Conservation (phyloP, 352 stramenopile genomes). For the Globisporangium middletonii region DNA sequence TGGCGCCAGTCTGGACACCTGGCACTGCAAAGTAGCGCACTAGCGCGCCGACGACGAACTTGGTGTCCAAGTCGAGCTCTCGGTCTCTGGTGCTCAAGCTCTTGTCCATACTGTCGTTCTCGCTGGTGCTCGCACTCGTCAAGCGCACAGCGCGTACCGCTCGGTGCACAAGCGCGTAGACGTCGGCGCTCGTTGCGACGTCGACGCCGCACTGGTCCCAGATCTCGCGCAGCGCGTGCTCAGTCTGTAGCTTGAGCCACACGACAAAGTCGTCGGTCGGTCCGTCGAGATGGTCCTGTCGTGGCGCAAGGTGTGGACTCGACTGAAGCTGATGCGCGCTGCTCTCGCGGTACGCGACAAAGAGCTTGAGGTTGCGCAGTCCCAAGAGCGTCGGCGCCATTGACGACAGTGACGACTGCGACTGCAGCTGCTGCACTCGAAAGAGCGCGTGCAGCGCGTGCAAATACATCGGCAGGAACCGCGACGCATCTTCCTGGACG, state of each 20-base stretch:
- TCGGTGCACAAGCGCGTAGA: neutral
- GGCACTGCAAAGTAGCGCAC: constrained; percentile 3
- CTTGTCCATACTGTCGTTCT: neutral
- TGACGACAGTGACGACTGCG: constrained; percentile 12
- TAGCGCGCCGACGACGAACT: neutral
- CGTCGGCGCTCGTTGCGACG: neutral
- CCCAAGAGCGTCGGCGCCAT: constrained; percentile 18
- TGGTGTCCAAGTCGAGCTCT: neutral
- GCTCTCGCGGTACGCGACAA: constrained; percentile 16
- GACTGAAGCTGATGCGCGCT: neutral
- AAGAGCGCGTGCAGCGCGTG: constrained; percentile 56
- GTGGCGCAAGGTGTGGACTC: neutral
- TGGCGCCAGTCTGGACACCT: neutral
- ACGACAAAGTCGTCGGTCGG: constrained; percentile 14
- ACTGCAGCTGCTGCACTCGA: constrained; percentile 29
- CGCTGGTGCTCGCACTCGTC: neutral
- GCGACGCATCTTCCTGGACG: constrained; percentile 24
- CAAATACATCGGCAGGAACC: constrained; percentile 35
- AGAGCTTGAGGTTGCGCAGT: constrained; percentile 41
- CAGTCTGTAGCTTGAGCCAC: constrained; percentile 39
- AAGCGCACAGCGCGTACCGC: neutral
- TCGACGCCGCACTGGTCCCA: constrained; percentile 26
- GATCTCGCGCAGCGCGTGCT: constrained; percentile 29
- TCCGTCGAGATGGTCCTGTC: neutral
- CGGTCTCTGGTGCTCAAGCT: too few species aligned